A percentile compares a stretch with the other conserved stretches of the same genome.
These are phyloP conservation scores for Podila verticillata DNA, from an alignment of 192 early-diverging fungal genomes.

Conservation along the genomic window DNA sequence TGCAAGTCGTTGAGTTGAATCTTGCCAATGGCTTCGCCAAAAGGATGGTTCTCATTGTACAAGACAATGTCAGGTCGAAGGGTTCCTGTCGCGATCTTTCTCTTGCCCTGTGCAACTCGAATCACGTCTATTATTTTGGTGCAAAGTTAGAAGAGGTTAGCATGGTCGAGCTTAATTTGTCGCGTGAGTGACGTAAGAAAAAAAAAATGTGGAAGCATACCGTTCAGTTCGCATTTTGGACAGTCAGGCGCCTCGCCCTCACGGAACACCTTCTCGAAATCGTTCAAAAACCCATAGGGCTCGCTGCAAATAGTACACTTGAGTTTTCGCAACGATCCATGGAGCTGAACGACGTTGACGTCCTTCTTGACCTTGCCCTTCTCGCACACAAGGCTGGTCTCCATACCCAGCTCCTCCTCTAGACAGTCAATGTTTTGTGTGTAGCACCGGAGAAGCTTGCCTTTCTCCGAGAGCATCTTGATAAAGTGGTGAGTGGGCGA, in stretches of 20 bases:
- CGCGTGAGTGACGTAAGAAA: not conserved
- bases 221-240: conserved; percentile 58
- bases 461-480: conserved; percentile 73
- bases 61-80: conserved; percentile 93
- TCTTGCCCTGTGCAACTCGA: conserved; percentile 77
- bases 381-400: conserved; percentile 56
- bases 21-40: conserved; percentile 74
- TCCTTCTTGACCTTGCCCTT: conserved; percentile 58
- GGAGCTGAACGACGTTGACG: conserved; percentile 87
- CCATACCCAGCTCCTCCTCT: conserved; percentile 78
- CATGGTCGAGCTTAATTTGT: not conserved
- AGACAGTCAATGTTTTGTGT: conserved; percentile 98
- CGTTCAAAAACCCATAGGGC: conserved; percentile 69
- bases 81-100: conserved; percentile 77
- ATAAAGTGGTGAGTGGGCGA: conserved; percentile 92
- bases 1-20: conserved; percentile 65
- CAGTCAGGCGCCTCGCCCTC: conserved; percentile 79
- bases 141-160: not conserved
- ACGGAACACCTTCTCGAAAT: conserved; percentile 70
- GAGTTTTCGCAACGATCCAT: conserved; percentile 88
- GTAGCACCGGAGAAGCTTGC: conserved; percentile 90
- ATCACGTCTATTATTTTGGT: conserved; percentile 41
- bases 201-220: conserved; percentile 8
- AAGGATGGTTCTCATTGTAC: conserved; percentile 91
- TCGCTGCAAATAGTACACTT: conserved; percentile 88